These are phyloP conservation scores for Yarrowia alimentaria DNA, from an alignment of 805 yeast species.

Conservation along the genomic window DNA sequence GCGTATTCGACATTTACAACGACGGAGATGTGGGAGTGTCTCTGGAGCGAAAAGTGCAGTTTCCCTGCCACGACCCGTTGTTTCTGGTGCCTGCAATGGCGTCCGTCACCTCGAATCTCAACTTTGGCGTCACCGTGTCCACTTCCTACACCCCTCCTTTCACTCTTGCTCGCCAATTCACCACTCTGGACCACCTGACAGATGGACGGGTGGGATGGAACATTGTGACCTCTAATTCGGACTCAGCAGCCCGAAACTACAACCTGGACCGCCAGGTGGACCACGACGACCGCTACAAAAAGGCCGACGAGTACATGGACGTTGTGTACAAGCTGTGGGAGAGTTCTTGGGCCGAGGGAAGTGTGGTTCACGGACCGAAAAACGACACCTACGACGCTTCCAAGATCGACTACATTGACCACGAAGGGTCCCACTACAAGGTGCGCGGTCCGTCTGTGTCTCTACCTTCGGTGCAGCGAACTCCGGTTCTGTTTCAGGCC, in stretches of 20 bases:
- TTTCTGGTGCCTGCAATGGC: slow-evolving; percentile 44
- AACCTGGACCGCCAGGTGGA: slow-evolving; percentile 43
- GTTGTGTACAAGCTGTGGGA: slow-evolving; percentile 45
- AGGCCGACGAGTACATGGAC: slow-evolving; percentile 45
- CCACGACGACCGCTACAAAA: slow-evolving; percentile 45
- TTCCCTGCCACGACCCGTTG: slow-evolving; percentile 44
- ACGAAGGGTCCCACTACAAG: slow-evolving; percentile 44
- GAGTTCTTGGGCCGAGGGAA: slow-evolving; percentile 49
- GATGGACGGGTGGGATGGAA: slow-evolving; percentile 51
- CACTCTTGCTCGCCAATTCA: slow-evolving; percentile 46
- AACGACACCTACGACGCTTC: slow-evolving; percentile 38
- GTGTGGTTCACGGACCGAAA: slow-evolving; percentile 38
- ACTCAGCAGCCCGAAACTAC: slow-evolving; percentile 45
- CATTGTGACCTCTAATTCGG: slow-evolving; percentile 47
- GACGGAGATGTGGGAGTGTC: background rate
- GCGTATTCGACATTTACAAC: slow-evolving; percentile 44
- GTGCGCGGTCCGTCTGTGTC: slow-evolving; percentile 48
- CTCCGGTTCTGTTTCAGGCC: slow-evolving; percentile 48
- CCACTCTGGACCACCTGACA: slow-evolving; percentile 47
- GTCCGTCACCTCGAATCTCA: slow-evolving; percentile 44
- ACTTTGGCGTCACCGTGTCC: slow-evolving; percentile 46
- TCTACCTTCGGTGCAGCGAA: slow-evolving; percentile 46
- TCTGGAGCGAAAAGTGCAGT: slow-evolving; percentile 41
- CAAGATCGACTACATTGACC: slow-evolving; percentile 45
- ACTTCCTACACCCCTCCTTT: slow-evolving; percentile 48